Percentiles rank a stretch among this genome's conserved stretches.
Conservation (phyloP, 2,329 filamentous ascomycete genomes). For the Neoascochyta sp. region DNA sequence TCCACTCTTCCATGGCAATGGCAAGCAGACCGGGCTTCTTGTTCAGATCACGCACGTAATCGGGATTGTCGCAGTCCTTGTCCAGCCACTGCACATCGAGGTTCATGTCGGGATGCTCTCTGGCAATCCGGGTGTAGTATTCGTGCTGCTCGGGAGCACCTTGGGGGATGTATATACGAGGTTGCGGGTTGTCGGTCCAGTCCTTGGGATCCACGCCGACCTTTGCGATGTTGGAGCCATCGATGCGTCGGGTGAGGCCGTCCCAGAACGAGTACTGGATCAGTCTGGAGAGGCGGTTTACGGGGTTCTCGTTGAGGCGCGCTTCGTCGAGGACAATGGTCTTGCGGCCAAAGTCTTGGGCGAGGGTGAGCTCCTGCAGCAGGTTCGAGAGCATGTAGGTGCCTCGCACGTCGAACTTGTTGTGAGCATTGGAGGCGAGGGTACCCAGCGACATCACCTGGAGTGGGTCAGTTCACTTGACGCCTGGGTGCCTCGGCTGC, state of each 20-base stretch:
- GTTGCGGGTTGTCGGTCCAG: slow-evolving; percentile 84
- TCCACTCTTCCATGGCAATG: slow-evolving; percentile 76
- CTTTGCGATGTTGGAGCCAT: slow-evolving; percentile 79
- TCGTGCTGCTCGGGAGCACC: slow-evolving; percentile 83
- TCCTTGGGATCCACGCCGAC: slow-evolving; percentile 91
- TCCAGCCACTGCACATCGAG: slow-evolving; percentile 81
- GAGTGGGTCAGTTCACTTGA: slow-evolving; percentile 26
- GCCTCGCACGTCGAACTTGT: slow-evolving; percentile 84
- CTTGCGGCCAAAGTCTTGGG: slow-evolving; percentile 84
- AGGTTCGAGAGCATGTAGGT: slow-evolving; percentile 98
- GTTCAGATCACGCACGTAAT: slow-evolving; percentile 80
- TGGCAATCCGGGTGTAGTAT: slow-evolving; percentile 80
- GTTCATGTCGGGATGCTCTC: slow-evolving; percentile 74
- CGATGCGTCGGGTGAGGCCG: slow-evolving; percentile 82
- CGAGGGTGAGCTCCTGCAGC: slow-evolving; percentile 88
- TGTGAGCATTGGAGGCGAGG: slow-evolving; percentile 78
- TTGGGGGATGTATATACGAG: slow-evolving; percentile 83
- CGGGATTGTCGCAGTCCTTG: slow-evolving; percentile 68
- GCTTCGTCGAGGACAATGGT: slow-evolving; percentile 88
- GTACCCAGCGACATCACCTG: slow-evolving; percentile 80
- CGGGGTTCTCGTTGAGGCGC: slow-evolving; percentile 90
- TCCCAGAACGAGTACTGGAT: slow-evolving; percentile 93
- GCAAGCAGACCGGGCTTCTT: slow-evolving; percentile 84
- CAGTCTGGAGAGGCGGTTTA: slow-evolving; percentile 78
- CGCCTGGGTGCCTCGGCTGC: not conserved